Evolutionary conservation across 2,329 filamentous ascomycete species (phyloP), one percentile per base, ranked within the genome.

Genomic region (Fusarium tjaetaba): DNA sequence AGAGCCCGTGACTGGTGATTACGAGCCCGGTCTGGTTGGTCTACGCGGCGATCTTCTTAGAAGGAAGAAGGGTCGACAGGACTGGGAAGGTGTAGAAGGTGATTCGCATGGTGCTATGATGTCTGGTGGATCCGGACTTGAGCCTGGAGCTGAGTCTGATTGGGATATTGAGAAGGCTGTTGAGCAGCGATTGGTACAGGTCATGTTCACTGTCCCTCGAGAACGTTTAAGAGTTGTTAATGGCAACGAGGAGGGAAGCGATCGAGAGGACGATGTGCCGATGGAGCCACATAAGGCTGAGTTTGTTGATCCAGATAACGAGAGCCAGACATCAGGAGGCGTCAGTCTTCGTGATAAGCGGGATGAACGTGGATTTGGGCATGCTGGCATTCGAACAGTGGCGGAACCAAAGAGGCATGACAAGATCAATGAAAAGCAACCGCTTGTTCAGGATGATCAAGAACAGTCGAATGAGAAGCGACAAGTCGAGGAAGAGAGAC

Each of bases 121-220:
- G 76, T 73, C 79, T 61, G 77, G 84, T 59, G 82, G 68, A 45
- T 69, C 70, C 41, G 71, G 76, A 70, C 38, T 79, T 74, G 48
- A 82, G 80, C 71, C 80, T 82, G 52, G 75, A 76, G 36, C 79
- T 38, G 90, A 92, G 62, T 91, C 90, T 81, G 92, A 94, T 61
- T 94, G 93, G 93, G 93, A 95, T 76, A 89, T 95, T 43, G 93
- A 95, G 80, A 86, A 88, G 62, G 92, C 93, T 5, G 89, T 92
- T 4, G 91, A 94, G 82, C 88, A 88, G 66, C 84, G 92, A 28
- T 85, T 93, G 14, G 93, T 95, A 69, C 93, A 95, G 81, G 89
- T 94, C 79, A 96, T 97, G 89, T 98, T 97, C 82, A 98, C 96
- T 1, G 94, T 98, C 68, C 96, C 96, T 5, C 94, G 92, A 81